Conservation (phyloP, 2,329 filamentous ascomycete genomes). For the Pseudogymnoascus sp. region DNA sequence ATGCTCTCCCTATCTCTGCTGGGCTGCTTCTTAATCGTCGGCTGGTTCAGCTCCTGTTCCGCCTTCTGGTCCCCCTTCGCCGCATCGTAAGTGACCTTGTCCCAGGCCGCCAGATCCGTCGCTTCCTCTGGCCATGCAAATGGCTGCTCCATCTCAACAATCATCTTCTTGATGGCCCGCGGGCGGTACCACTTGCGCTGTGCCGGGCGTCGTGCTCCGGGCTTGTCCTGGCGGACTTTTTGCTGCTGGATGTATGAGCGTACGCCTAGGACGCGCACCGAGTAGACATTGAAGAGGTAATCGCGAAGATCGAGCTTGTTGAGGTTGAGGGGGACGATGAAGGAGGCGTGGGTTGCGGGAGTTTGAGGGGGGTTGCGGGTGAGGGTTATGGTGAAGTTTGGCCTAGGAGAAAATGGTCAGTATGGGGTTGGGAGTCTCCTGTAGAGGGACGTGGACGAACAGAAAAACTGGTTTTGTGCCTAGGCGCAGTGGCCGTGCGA, state of each 20-base stretch:
- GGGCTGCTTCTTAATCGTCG: slow-evolving; percentile 24
- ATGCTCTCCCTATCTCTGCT: slow-evolving; percentile 36
- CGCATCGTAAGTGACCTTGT: slow-evolving; percentile 49
- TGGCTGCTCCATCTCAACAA: slow-evolving; percentile 75
- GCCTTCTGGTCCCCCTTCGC: slow-evolving; percentile 40
- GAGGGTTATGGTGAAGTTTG: slow-evolving; percentile 72
- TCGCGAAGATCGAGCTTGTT: slow-evolving; percentile 96
- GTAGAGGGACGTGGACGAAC: slow-evolving; percentile 26
- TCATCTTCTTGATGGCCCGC: slow-evolving; percentile 81
- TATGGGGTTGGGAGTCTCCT: background rate
- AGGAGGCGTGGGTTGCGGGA: slow-evolving; percentile 75
- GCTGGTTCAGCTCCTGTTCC: slow-evolving; percentile 27
- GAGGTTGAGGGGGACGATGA: slow-evolving; percentile 83
- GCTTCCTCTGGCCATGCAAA: slow-evolving; percentile 81
- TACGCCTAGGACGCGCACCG: slow-evolving; percentile 62
- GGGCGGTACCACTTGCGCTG: slow-evolving; percentile 59
- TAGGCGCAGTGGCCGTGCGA: slow-evolving; percentile 10
- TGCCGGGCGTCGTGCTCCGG: slow-evolving; percentile 32
- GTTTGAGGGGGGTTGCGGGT: slow-evolving; percentile 59
- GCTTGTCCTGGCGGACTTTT: slow-evolving; percentile 46
- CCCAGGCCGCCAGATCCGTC: slow-evolving; percentile 52
- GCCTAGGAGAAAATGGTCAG: slow-evolving; percentile 42
- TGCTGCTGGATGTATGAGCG: slow-evolving; percentile 73
- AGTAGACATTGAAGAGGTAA: slow-evolving; percentile 84
- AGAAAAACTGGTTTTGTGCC: slow-evolving; percentile 40